Conservation (phyloP, 1,284 basidiomycete species). For the Leccinum griseonigrum region DNA sequence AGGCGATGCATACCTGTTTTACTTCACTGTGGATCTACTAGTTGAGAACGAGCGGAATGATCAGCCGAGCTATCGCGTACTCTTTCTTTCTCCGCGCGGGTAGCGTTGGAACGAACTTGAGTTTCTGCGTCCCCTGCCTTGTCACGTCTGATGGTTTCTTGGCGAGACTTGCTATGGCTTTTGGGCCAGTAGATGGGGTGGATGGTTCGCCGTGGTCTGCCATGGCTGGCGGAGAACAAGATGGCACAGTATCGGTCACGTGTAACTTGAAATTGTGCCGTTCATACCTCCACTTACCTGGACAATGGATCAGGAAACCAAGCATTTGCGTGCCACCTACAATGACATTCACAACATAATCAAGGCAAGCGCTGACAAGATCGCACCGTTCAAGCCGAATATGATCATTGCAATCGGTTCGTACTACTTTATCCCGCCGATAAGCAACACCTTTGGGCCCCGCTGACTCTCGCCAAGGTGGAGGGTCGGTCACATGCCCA, state of each 20-base stretch:
- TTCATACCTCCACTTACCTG: neutral
- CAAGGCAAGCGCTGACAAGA: constrained; percentile 54
- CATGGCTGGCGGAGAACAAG: constrained; percentile 22
- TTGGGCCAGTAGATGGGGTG: constrained; percentile 26
- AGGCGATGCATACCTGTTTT: constrained; percentile 38
- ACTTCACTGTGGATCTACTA: constrained; percentile 33
- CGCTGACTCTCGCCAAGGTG: constrained; percentile 45
- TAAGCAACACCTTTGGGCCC: neutral
- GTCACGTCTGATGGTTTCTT: constrained; percentile 71
- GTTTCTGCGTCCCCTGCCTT: constrained; percentile 65
- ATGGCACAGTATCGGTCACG: too few relatives aligned
- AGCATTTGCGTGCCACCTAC: constrained; percentile 74
- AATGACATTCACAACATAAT: constrained; percentile 85
- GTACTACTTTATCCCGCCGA: constrained; percentile 21
- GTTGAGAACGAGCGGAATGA: constrained; percentile 17
- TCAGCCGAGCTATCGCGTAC: constrained; percentile 43
- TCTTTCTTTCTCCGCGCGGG: constrained; percentile 72
- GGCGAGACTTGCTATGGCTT: constrained; percentile 72
- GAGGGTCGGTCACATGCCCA: constrained; percentile 58
- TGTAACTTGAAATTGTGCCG: constrained; percentile 2
- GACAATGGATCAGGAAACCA: constrained; percentile 42
- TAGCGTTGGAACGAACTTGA: constrained; percentile 77
- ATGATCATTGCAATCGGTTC: constrained; percentile 79
- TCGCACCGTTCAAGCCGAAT: constrained; percentile 75
- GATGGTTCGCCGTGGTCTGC: constrained; percentile 13